These are phyloP conservation scores for Hippophae tibetana DNA, from an alignment of 306 rosid species.

Conservation along the genomic window DNA sequence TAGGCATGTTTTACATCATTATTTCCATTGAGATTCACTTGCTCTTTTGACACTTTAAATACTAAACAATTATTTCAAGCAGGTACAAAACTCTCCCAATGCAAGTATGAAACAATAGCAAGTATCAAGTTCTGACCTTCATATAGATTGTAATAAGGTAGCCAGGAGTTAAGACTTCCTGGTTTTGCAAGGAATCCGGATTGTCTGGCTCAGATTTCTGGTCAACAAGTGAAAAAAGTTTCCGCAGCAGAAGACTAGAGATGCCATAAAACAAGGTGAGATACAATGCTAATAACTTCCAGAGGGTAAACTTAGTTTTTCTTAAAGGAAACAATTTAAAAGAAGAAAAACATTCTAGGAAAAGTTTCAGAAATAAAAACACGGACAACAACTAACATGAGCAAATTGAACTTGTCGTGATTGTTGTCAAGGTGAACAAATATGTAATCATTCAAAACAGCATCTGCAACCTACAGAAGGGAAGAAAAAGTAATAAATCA, in stretches of 20 bases:
- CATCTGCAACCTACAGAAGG: conserved; percentile 54
- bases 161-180: conserved; percentile 89
- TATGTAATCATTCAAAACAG: conserved; percentile 58
- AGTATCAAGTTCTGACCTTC: conserved; percentile 45
- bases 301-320: background rate
- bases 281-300: conserved; percentile 18
- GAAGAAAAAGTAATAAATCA: background rate
- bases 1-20: too few species aligned
- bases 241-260: conserved; percentile 83
- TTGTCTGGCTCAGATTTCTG: conserved; percentile 81
- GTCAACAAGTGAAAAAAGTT: conserved; percentile 87
- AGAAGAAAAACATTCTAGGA: conserved; percentile 1
- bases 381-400: conserved; percentile 51
- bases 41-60: too few species aligned
- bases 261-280: conserved; percentile 12
- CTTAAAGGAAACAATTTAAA: conserved; percentile 1
- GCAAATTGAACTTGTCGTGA: conserved; percentile 79
- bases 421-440: conserved; percentile 80
- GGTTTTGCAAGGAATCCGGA: conserved; percentile 90
- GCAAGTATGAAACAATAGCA: background rate
- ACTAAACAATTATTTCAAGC: background rate
- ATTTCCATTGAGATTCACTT: too few species aligned
- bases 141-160: conserved; percentile 80
- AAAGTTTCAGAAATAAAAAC: conserved; percentile 1
- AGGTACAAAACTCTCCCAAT: background rate